phyloP scores from a whole-genome alignment of 2,329 filamentous ascomycete genomes.

The Exophiala aquamarina region DNA sequence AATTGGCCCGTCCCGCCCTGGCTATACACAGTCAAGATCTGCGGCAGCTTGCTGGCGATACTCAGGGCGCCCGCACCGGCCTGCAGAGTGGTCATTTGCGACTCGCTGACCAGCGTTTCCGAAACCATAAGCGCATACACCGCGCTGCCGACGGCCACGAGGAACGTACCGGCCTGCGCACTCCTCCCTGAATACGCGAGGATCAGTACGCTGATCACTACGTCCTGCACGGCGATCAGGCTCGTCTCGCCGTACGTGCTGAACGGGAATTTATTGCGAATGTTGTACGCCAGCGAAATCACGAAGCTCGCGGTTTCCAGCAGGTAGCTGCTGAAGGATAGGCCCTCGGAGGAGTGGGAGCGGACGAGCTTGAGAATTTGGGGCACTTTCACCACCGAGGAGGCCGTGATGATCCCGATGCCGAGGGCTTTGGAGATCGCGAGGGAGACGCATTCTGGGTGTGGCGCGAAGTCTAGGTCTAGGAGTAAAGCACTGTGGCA shows the following conservation, averaged over 20 bases:
- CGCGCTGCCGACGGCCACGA: slow-evolving; percentile 71
- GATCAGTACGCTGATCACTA: slow-evolving; percentile 83
- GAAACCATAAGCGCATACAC: slow-evolving; percentile 68
- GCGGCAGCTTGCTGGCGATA: slow-evolving; percentile 88
- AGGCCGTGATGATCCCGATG: slow-evolving; percentile 87
- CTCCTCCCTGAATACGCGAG: slow-evolving; percentile 75
- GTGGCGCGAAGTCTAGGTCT: slow-evolving; percentile 72
- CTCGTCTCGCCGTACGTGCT: slow-evolving; percentile 96
- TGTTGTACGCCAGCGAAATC: slow-evolving; percentile 88
- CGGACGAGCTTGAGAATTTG: slow-evolving; percentile 90
- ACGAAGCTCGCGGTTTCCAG: slow-evolving; percentile 88
- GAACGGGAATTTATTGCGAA: slow-evolving; percentile 88
- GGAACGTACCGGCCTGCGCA: slow-evolving; percentile 70
- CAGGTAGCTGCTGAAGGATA: slow-evolving; percentile 87
- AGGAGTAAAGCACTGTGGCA: slow-evolving; percentile 88
- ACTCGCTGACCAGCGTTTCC: slow-evolving; percentile 63
- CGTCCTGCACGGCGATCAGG: slow-evolving; percentile 87
- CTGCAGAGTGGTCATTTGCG: slow-evolving; percentile 72
- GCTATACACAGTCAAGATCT: slow-evolving; percentile 82
- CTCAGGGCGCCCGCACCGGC: slow-evolving; percentile 79
- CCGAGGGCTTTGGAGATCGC: slow-evolving; percentile 90
- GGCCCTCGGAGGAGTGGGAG: slow-evolving; percentile 76
- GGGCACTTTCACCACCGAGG: slow-evolving; percentile 90
- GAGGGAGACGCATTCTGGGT: slow-evolving; percentile 79
- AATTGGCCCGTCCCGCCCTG: slow-evolving; percentile 91